phyloP scores from a whole-genome alignment of 768 basidiomycete genomes.

The Rhodocollybia butyracea region DNA sequence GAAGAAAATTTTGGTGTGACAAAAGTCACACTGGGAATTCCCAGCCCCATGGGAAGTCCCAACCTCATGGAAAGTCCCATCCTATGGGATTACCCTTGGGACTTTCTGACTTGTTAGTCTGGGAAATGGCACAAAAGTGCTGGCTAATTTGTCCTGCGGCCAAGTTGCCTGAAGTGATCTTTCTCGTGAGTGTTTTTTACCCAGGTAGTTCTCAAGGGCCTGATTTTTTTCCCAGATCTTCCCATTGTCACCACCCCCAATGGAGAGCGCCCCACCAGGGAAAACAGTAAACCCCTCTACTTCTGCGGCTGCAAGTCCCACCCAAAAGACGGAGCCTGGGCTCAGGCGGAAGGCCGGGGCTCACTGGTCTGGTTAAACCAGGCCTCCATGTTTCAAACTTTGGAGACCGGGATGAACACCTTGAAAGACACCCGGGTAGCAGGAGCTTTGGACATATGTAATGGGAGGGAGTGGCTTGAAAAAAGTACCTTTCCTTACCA shows the following conservation, averaged over 20 bases:
- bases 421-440: not conserved
- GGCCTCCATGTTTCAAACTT: slow-evolving; percentile 8
- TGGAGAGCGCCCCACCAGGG: not conserved
- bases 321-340: not conserved
- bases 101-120: too few species aligned
- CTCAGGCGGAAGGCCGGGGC: not conserved
- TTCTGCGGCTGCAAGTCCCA: not conserved
- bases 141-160: too few species aligned
- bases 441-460: not conserved
- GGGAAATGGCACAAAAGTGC: too few species aligned
- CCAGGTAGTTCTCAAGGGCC: too few species aligned
- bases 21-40: too few species aligned
- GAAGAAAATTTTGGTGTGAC: too few species aligned
- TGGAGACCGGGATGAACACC: not conserved
- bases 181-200: slow-evolving; percentile 15
- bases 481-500: not conserved
- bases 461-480: not conserved
- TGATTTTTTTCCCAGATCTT: not conserved
- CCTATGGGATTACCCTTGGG: too few species aligned
- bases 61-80: too few species aligned
- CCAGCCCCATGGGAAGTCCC: too few species aligned
- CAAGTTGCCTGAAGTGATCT: too few species aligned
- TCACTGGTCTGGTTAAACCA: slow-evolving; percentile 10
- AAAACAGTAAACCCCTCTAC: not conserved
- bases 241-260: not conserved